A percentile compares a stretch with the other conserved stretches of the same genome.
Evolutionary conservation across 73 alveolate genomes (phyloP).

Genomic region (Symbiodinium pilosum): DNA sequence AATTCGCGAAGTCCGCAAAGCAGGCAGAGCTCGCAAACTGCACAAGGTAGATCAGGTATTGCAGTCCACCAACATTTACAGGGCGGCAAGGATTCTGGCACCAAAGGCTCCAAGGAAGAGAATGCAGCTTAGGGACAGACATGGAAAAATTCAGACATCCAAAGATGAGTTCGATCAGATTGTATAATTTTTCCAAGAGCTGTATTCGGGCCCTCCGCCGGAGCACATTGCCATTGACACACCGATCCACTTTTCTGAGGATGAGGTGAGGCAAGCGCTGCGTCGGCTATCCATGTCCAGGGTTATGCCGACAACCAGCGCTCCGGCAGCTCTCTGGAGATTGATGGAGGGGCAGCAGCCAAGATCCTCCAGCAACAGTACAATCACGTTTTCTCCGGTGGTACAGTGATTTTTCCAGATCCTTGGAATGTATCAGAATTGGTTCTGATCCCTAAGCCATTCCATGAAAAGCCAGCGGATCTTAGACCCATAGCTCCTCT

Average conservation of each 20-base stretch:
- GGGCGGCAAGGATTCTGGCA: not conserved
- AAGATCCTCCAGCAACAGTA: not conserved
- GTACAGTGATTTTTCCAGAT: too few relatives aligned
- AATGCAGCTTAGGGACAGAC: not conserved
- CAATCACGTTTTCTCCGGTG: not conserved
- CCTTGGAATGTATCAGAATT: not conserved
- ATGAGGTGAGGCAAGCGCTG: not conserved
- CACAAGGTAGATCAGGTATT: not conserved
- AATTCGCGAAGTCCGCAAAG: too few relatives aligned
- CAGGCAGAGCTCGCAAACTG: not conserved
- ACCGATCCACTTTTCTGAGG: not conserved
- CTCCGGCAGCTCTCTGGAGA: not conserved
- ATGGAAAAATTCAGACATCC: not conserved
- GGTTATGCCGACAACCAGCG: not conserved
- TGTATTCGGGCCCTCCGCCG: not conserved
- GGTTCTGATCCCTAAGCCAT: not conserved
- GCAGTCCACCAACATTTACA: not conserved
- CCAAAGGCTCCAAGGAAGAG: not conserved
- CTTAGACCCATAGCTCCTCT: not conserved
- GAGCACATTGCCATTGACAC: not conserved
- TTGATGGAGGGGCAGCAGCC: not conserved
- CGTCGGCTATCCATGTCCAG: not conserved
- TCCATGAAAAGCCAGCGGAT: too few relatives aligned
- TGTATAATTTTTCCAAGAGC: too few relatives aligned
- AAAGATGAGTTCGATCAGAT: not conserved